Base-by-base conservation (phyloP, 352 stramenopile species). In the Globisporangium cystogenes region DNA sequence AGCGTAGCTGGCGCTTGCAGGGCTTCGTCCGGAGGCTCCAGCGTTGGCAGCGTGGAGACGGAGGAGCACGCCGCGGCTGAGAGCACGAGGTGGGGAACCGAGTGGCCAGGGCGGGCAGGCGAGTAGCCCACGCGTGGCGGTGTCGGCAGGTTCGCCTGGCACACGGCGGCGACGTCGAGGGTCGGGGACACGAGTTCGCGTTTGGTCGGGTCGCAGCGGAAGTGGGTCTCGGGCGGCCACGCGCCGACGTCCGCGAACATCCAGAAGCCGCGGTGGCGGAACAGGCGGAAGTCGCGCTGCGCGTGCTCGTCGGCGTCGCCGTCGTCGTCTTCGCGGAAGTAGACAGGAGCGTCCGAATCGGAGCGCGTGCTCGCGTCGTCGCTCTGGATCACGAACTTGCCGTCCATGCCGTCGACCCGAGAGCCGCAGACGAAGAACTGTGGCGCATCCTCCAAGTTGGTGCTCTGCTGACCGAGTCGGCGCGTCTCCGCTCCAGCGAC, bases 241-340 rank as follows among this genome's bases (percentile, higher is more conserved):
- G 53, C 40, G 16, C 66, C 70, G 4, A 86, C 57, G 55, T 88
- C 71, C 0, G 71, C 73, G 37, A 89, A 67, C 68, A 86, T 71
- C 77, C 75, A 89, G 53, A 86, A 86, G 29, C 74, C 75, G 18
- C 78, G 68, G 64, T 83, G 68, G 31, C 77, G 67, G 43, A 82
- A 81, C 18, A 89, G 55, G 0, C 73, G 74, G 46, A 82, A 82
- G 46, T 89, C 76, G 24, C 31, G 53, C 24, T 64, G 31, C n/a
- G 37, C 11, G 0, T 45, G 20, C 29, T 11, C 27, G 8, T 49
- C 39, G 4, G 55, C 36, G 1, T 60, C 51, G 1, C 68, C 55
- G 1, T 63, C 49, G 18, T 70, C 50, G 31, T 87, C 75, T 61
- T 76, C 63, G 16, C 72, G 63, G 15, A 72, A 53, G 36, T 68